A percentile compares a stretch with the other conserved stretches of the same genome.
These are phyloP conservation scores for Cruciata laevipes DNA, from an alignment of 257 asterid species.

Conservation along the genomic window DNA sequence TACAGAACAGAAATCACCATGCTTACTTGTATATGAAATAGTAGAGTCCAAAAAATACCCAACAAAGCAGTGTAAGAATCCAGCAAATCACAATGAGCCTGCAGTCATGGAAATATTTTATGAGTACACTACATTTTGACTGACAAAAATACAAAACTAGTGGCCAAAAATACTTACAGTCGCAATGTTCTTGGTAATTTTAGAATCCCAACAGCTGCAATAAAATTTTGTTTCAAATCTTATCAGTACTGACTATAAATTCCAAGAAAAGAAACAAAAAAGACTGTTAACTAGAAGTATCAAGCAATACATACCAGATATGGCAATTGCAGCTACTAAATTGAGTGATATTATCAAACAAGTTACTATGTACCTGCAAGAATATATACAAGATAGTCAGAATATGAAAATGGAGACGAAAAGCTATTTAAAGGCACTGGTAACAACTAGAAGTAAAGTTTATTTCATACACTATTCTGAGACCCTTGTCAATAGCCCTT, in stretches of 20 bases:
- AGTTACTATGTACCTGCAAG: conserved; percentile 53
- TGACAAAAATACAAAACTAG: neutral
- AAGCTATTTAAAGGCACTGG: too few species aligned
- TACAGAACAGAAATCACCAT: neutral
- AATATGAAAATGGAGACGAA: neutral
- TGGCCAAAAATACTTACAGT: conserved; percentile 25
- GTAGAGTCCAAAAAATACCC: conserved; percentile 64
- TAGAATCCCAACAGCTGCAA: conserved; percentile 39
- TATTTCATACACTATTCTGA: conserved; percentile 40
- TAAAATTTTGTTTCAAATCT: neutral
- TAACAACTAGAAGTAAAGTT: too few species aligned
- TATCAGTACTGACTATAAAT: neutral
- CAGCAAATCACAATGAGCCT: conserved; percentile 57
- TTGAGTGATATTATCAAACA: conserved; percentile 42
- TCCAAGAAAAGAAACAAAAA: neutral
- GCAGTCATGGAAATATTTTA: conserved; percentile 12
- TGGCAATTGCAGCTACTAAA: conserved; percentile 39
- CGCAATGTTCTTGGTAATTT: conserved; percentile 20
- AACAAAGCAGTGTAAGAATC: conserved; percentile 50
- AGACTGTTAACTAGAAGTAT: neutral
- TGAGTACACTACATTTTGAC: neutral
- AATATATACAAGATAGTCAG: neutral
- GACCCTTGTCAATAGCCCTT: conserved; percentile 38
- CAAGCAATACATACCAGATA: conserved; percentile 39
- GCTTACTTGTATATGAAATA: conserved; percentile 57